Conservation (phyloP, 768 basidiomycete genomes). For the Russula sp. region DNA sequence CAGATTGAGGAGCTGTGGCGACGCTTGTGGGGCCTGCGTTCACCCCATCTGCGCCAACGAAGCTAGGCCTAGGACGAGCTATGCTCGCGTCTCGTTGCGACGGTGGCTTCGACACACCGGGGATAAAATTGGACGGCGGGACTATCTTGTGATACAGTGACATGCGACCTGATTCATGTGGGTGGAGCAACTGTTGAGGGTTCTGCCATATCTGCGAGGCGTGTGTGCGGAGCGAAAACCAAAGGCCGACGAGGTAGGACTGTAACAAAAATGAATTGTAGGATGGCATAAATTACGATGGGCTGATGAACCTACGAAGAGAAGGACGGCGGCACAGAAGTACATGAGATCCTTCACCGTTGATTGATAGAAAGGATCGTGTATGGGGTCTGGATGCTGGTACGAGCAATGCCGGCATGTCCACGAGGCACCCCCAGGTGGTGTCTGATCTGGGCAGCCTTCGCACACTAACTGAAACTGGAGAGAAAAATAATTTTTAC, state of each 20-base stretch:
- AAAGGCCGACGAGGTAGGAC: slow-evolving; percentile 95
- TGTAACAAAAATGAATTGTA: slow-evolving; percentile 31
- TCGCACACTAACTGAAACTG: slow-evolving; percentile 86
- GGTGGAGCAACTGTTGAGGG: slow-evolving; percentile 74
- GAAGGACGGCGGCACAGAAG: slow-evolving; percentile 83
- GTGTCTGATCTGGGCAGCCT: slow-evolving; percentile 54
- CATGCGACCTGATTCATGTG: slow-evolving; percentile 40
- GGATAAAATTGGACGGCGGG: slow-evolving; percentile 32
- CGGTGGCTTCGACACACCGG: slow-evolving; percentile 26
- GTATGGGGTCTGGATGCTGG: slow-evolving; percentile 85
- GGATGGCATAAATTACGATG: background rate
- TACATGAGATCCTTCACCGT: slow-evolving; percentile 96
- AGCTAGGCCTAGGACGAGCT: slow-evolving; percentile 45
- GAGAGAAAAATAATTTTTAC: background rate
- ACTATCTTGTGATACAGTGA: slow-evolving; percentile 60
- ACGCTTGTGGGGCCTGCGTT: background rate
- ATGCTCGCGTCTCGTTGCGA: background rate
- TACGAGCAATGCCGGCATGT: slow-evolving; percentile 91
- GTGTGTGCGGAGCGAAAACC: slow-evolving; percentile 98
- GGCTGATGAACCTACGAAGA: slow-evolving; percentile 60
- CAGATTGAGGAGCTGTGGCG: background rate
- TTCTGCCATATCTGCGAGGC: slow-evolving; percentile 99
- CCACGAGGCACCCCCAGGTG: slow-evolving; percentile 51
- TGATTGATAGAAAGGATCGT: slow-evolving; percentile 94
- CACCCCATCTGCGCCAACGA: slow-evolving; percentile 28